Conservation (phyloP, 257 asterid species). For the Cordia subcordata region DNA sequence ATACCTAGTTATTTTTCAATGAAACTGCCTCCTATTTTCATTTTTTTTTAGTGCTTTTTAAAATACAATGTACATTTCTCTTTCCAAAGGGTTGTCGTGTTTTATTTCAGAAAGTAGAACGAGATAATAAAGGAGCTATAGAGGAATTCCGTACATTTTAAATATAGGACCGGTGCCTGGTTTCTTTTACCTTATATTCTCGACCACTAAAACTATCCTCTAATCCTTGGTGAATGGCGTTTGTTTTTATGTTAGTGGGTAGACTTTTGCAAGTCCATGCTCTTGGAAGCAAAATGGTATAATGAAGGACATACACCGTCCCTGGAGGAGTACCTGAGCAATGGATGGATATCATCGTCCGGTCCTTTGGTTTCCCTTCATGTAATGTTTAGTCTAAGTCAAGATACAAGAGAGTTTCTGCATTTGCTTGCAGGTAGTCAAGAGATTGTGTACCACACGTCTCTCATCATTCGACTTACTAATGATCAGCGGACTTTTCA, state of each 20-base stretch:
- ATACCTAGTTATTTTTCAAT: too few species aligned
- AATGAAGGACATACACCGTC: constrained; percentile 39
- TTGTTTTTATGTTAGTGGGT: constrained; percentile 33
- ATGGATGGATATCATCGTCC: constrained; percentile 45
- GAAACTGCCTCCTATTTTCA: too few species aligned
- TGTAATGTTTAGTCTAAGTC: constrained; percentile 28
- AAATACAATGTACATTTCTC: too few species aligned
- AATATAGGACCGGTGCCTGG: too few species aligned
- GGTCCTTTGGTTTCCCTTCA: constrained; percentile 48
- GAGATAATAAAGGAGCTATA: too few species aligned
- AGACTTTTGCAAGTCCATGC: constrained; percentile 49
- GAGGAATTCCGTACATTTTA: too few species aligned
- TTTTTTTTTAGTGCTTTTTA: too few species aligned
- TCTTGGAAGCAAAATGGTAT: constrained; percentile 58
- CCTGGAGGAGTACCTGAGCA: constrained; percentile 38
- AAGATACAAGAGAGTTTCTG: background rate
- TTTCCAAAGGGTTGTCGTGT: too few species aligned
- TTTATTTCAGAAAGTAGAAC: too few species aligned
- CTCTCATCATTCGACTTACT: constrained; percentile 52
- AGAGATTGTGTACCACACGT: constrained; percentile 29
- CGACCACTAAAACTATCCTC: too few species aligned
- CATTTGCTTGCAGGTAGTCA: constrained; percentile 19
- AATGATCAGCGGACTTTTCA: constrained; percentile 54
- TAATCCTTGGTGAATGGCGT: background rate
- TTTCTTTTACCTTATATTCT: too few species aligned